These are phyloP conservation scores for Euphorbia peplus DNA, from an alignment of 345 rosid genomes.

Conservation along the genomic window DNA sequence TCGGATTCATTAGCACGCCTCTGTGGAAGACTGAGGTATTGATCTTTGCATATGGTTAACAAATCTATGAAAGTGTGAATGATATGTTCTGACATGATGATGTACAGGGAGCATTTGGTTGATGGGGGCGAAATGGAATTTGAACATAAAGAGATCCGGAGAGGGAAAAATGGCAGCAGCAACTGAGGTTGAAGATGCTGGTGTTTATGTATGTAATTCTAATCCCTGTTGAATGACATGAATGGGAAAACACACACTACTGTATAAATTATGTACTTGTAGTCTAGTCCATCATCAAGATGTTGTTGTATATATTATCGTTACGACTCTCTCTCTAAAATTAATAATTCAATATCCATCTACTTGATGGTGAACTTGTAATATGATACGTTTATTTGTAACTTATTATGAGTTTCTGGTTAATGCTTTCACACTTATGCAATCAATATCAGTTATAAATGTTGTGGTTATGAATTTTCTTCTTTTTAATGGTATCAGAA, in stretches of 20 bases:
- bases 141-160: conserved; percentile 35
- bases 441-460: background rate
- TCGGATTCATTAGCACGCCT: conserved; percentile 92
- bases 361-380: background rate
- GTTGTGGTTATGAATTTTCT: too few species aligned
- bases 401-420: background rate
- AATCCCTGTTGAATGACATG: background rate
- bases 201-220: background rate
- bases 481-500: too few species aligned
- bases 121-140: conserved; percentile 37
- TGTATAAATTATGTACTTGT: background rate
- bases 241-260: conserved; percentile 1
- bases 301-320: background rate
- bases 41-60: background rate
- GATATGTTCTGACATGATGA: background rate
- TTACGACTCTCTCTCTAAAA: background rate
- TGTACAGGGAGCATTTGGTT: conserved; percentile 66
- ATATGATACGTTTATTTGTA: background rate
- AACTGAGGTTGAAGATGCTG: conserved; percentile 7
- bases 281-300: background rate
- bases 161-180: conserved; percentile 13
- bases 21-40: conserved; percentile 80
- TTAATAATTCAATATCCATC: background rate
- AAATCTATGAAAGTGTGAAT: background rate
- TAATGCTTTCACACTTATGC: background rate